Conservation (phyloP, 2,329 filamentous ascomycete genomes). For the Pseudogymnoascus sp. region DNA sequence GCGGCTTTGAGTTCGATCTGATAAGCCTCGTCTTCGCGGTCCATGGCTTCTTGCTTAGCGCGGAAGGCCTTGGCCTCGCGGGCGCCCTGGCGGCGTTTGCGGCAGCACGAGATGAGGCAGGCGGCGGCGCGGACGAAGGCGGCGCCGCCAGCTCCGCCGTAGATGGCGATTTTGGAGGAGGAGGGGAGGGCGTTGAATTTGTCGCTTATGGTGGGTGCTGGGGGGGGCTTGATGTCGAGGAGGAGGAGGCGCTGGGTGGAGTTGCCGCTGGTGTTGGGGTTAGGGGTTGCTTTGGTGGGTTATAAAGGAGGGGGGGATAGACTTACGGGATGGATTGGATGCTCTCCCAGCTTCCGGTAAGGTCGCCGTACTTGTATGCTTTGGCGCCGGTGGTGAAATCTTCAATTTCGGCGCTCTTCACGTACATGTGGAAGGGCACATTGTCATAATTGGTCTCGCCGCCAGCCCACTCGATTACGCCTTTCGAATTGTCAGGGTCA, state of each 20-base stretch:
- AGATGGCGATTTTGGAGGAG: constrained; percentile 47
- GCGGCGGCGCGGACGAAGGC: constrained; percentile 37
- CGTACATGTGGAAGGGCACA: constrained; percentile 67
- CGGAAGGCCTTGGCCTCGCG: constrained; percentile 40
- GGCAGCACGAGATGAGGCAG: constrained; percentile 47
- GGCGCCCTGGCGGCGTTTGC: constrained; percentile 47
- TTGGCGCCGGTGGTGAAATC: constrained; percentile 55
- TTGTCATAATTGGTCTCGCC: constrained; percentile 59
- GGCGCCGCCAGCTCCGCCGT: constrained; percentile 41
- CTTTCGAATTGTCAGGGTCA: constrained; percentile 45
- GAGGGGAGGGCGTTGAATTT: constrained; percentile 49
- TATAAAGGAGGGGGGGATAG: not conserved
- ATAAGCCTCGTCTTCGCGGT: constrained; percentile 23
- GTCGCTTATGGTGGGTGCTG: constrained; percentile 40
- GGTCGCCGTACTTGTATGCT: constrained; percentile 60
- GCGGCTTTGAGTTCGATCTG: constrained; percentile 22
- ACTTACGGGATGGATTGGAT: constrained; percentile 53
- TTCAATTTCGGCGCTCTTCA: constrained; percentile 54
- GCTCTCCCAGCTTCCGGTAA: constrained; percentile 55
- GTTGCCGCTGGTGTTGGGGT: constrained; percentile 41
- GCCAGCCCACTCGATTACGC: constrained; percentile 64
- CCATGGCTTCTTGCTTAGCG: constrained; percentile 23
- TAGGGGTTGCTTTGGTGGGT: not conserved
- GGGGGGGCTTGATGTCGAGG: constrained; percentile 26
- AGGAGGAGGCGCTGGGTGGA: constrained; percentile 36